Percentiles rank a stretch among this genome's conserved stretches.
Evolutionary conservation across 2,329 filamentous ascomycete genomes (phyloP).

Genomic region (Tympanopsis confertula): DNA sequence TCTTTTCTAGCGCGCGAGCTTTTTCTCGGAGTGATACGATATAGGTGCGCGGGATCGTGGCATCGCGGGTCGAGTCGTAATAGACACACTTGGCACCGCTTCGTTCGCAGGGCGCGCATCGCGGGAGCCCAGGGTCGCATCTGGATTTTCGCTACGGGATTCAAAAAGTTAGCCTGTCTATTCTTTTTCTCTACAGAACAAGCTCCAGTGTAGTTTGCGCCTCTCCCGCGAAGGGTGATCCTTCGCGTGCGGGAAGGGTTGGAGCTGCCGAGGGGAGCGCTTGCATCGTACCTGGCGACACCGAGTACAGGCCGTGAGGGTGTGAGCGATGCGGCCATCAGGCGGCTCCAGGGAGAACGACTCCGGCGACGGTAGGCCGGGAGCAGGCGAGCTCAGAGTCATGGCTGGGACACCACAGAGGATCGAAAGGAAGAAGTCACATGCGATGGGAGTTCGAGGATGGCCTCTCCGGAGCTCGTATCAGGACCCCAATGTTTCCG

Average conservation of each 20-base stretch:
- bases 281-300: constrained; percentile 25
- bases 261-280: no score
- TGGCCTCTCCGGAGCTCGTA: no score
- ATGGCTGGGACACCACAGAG: no score
- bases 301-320: constrained; percentile 29
- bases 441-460: no score
- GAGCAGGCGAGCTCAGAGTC: no score
- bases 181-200: background rate
- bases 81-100: constrained; percentile 55
- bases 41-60: constrained; percentile 48
- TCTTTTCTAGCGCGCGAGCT: constrained; percentile 41
- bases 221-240: no score
- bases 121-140: constrained; percentile 51
- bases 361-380: no score
- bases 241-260: no score
- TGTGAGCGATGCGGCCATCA: constrained; percentile 25
- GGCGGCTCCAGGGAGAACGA: constrained; percentile 15
- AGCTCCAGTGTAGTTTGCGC: background rate
- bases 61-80: constrained; percentile 46
- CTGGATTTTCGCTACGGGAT: constrained; percentile 47
- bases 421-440: no score
- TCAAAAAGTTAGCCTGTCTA: background rate
- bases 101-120: constrained; percentile 51
- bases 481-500: no score
- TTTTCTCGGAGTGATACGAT: constrained; percentile 51